phyloP scores from a whole-genome alignment of 306 rosid species.

The Lathyrus tuberosus region DNA sequence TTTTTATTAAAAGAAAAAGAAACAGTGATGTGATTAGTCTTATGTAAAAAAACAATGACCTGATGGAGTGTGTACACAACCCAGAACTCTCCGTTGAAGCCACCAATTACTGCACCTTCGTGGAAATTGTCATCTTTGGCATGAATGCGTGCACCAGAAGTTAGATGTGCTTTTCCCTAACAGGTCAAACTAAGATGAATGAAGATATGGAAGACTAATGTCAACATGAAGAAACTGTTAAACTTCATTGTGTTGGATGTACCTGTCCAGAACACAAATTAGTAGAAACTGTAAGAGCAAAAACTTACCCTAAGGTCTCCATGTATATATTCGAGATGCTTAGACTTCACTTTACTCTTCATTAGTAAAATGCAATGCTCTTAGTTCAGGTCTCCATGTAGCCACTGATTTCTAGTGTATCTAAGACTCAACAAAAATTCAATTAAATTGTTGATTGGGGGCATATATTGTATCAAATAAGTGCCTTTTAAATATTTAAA shows the following conservation, averaged over 20 bases:
- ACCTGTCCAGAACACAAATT: no score
- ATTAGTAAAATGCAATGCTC: neutral
- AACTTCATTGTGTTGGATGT: no score
- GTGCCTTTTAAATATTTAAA: neutral
- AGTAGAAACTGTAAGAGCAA: no score
- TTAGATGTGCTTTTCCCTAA: no score
- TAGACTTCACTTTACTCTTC: neutral
- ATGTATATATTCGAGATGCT: neutral
- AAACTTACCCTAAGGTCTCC: no score
- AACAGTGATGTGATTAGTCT: neutral
- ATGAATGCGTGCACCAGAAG: no score
- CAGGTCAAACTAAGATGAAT: no score
- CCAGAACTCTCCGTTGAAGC: no score
- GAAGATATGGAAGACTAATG: no score
- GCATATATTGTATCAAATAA: slow-evolving; percentile 15
- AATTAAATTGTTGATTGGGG: slow-evolving; percentile 10
- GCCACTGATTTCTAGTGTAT: neutral
- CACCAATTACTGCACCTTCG: no score
- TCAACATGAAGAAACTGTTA: no score
- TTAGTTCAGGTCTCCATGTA: neutral
- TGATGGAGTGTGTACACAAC: slow-evolving; percentile 78
- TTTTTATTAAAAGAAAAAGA: neutral
- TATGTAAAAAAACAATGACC: slow-evolving; percentile 42
- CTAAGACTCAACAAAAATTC: slow-evolving; percentile 18
- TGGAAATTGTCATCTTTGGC: no score